A percentile compares a stretch with the other conserved stretches of the same genome.
phyloP scores from a whole-genome alignment of 2,329 filamentous ascomycete species.

The Trichoderma afroharzianum region DNA sequence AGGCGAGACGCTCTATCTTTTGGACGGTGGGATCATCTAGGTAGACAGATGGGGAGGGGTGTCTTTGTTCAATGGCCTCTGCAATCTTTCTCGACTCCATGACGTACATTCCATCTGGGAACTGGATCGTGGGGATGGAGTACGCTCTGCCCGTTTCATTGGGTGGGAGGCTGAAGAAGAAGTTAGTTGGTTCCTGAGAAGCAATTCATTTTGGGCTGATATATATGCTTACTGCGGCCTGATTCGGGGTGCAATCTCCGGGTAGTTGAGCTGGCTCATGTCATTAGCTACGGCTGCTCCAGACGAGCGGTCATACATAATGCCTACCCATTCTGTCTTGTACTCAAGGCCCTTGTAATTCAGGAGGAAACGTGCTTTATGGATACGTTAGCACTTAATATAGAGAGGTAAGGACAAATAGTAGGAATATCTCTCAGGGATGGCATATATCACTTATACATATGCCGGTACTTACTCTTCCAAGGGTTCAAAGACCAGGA shows the following conservation, averaged over 20 bases:
- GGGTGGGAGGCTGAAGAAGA: conserved; percentile 5
- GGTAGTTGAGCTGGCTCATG: conserved; percentile 53
- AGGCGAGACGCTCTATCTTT: conserved; percentile 42
- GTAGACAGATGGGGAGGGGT: conserved; percentile 56
- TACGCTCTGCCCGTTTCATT: conserved; percentile 14
- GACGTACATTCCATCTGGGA: conserved; percentile 54
- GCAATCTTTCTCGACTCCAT: conserved; percentile 65
- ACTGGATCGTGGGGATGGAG: conserved; percentile 48
- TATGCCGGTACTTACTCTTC: conserved; percentile 41
- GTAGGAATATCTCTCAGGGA: background rate
- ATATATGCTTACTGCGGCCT: conserved; percentile 45
- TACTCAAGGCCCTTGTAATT: conserved; percentile 68
- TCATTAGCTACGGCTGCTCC: background rate
- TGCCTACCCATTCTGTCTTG: conserved; percentile 58
- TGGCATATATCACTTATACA: background rate
- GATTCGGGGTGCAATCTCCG: conserved; percentile 56
- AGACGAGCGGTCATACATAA: background rate
- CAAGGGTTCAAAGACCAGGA: conserved; percentile 67
- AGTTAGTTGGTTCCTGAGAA: background rate
- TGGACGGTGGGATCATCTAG: conserved; percentile 50
- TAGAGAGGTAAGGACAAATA: background rate
- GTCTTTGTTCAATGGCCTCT: conserved; percentile 51
- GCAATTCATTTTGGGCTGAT: background rate
- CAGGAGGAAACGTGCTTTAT: conserved; percentile 57
- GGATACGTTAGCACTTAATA: background rate